Conservation (phyloP, 306 rosid species). For the Cucurbita maxima region DNA sequence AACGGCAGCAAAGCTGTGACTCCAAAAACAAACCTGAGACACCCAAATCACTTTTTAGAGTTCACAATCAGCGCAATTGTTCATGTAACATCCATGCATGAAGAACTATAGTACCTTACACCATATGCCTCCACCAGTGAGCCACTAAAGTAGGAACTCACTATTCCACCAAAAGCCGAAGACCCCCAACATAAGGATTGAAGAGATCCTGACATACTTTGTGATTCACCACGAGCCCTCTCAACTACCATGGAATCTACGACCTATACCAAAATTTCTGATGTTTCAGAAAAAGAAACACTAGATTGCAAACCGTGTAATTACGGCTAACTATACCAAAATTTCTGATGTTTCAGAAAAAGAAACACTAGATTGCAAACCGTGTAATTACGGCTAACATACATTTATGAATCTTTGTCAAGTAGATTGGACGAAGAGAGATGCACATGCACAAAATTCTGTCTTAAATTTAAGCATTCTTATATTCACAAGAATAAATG, state of each 20-base stretch:
- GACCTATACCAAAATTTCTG: constrained; percentile 51
- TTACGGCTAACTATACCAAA: not conserved
- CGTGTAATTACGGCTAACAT: not conserved
- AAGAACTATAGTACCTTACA: constrained; percentile 48
- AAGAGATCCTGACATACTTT: constrained; percentile 91
- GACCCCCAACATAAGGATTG: constrained; percentile 99
- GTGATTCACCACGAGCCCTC: constrained; percentile 99
- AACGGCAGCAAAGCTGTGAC: constrained; percentile 83
- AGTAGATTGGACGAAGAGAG: not conserved
- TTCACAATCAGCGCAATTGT: not conserved
- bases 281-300: not conserved
- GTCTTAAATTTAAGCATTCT: not conserved
- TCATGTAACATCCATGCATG: not conserved
- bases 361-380: not conserved
- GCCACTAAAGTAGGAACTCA: constrained; percentile 94
- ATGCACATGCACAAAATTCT: not conserved
- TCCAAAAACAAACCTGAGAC: constrained; percentile 90
- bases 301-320: not conserved
- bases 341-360: constrained; percentile 11
- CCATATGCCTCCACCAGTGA: constrained; percentile 81
- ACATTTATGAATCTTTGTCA: not conserved
- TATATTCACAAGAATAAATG: not conserved
- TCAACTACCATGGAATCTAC: constrained; percentile 99
- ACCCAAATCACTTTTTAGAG: not conserved
- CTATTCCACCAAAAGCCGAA: constrained; percentile 95